Percentiles rank a stretch among this genome's conserved stretches.
Evolutionary conservation across 805 yeast species (phyloP).

Genomic region (Cyberlindnera mrakii): DNA sequence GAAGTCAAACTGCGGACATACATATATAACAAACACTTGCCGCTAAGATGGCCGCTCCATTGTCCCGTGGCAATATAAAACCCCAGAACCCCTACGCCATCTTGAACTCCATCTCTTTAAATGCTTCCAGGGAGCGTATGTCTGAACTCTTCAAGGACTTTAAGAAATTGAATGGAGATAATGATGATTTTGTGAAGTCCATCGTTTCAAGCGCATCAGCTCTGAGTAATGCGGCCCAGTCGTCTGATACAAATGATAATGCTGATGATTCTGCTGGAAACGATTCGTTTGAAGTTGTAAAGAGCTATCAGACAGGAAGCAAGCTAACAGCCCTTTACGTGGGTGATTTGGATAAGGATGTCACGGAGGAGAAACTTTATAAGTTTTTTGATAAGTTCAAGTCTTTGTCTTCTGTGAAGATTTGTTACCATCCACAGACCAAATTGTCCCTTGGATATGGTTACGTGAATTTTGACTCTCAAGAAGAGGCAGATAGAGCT

Average conservation of each 20-base stretch:
- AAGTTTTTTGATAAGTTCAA: constrained; percentile 37
- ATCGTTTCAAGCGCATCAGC: not conserved
- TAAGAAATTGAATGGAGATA: constrained; percentile 14
- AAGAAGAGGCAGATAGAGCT: constrained; percentile 49
- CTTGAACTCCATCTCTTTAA: constrained; percentile 19
- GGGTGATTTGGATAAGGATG: constrained; percentile 50
- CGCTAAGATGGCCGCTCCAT: constrained; percentile 1
- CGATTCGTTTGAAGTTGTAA: constrained; percentile 15
- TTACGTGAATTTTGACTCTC: constrained; percentile 53
- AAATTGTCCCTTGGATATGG: constrained; percentile 65
- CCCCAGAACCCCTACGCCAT: constrained; percentile 3
- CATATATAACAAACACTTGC: not conserved
- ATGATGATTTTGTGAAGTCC: not conserved
- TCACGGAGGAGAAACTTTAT: constrained; percentile 43
- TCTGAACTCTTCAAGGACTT: constrained; percentile 23
- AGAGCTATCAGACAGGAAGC: constrained; percentile 6
- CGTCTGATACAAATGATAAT: not conserved
- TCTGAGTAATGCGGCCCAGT: not conserved
- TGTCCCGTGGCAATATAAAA: not conserved
- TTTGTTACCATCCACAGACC: constrained; percentile 50
- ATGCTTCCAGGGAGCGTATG: constrained; percentile 23
- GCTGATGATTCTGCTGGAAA: constrained; percentile 6
- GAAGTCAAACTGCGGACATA: not conserved
- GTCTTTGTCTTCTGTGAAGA: constrained; percentile 50
- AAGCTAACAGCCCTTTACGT: constrained; percentile 36